phyloP scores from a whole-genome alignment of 2,329 filamentous ascomycete species.

The Talaromyces marneffei region DNA sequence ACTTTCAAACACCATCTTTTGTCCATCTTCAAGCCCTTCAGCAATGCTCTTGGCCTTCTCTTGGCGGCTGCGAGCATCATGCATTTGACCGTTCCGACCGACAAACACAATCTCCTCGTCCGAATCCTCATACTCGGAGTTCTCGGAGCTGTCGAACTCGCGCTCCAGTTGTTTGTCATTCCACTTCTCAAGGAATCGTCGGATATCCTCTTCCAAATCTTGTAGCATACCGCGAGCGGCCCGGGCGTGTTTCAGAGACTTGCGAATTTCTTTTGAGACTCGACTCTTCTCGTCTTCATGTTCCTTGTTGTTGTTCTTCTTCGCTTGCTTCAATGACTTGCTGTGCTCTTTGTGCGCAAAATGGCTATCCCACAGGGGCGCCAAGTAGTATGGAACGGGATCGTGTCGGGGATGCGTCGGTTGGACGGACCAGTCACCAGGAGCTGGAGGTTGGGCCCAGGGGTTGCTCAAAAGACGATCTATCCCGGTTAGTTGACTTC shows the following conservation, averaged over 20 bases:
- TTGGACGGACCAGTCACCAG: conserved; percentile 74
- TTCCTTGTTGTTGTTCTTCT: conserved; percentile 36
- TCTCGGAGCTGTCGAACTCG: conserved; percentile 40
- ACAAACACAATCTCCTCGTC: conserved; percentile 93
- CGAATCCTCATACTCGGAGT: conserved; percentile 38
- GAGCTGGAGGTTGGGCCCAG: conserved; percentile 72
- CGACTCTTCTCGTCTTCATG: conserved; percentile 32
- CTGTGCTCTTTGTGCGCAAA: conserved; percentile 39
- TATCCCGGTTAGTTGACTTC: conserved; percentile 31
- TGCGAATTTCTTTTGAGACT: conserved; percentile 73
- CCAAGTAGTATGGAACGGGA: conserved; percentile 80
- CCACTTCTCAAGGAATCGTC: conserved; percentile 64
- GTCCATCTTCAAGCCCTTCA: conserved; percentile 45
- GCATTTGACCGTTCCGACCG: conserved; percentile 61
- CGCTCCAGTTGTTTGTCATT: conserved; percentile 48
- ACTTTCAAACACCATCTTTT: conserved; percentile 75
- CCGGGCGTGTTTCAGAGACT: conserved; percentile 71
- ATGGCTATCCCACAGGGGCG: conserved; percentile 71
- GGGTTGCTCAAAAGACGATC: conserved; percentile 84
- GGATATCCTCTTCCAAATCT: conserved; percentile 76
- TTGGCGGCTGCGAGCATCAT: conserved; percentile 52
- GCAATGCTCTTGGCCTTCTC: conserved; percentile 46
- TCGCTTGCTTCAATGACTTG: conserved; percentile 28
- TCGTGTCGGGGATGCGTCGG: conserved; percentile 72
- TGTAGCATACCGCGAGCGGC: conserved; percentile 75